These are phyloP conservation scores for Verticillium klebahnii DNA, from an alignment of 2,329 filamentous ascomycete species.

Conservation along the genomic window DNA sequence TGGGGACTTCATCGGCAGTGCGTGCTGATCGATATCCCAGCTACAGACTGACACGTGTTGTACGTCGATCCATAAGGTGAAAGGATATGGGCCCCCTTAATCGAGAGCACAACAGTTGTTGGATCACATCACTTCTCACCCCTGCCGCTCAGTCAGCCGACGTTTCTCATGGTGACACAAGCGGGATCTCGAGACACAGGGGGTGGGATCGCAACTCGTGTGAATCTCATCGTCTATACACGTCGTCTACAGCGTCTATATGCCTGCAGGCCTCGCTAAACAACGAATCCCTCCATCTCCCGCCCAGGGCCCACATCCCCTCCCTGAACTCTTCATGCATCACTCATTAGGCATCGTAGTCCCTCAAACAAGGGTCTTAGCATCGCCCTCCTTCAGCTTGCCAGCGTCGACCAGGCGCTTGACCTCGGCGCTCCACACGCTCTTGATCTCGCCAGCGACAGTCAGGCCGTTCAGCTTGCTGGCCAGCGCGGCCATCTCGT, in stretches of 20 bases:
- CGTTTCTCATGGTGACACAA: neutral
- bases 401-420: slow-evolving; percentile 74
- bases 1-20: too few species aligned
- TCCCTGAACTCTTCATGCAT: neutral
- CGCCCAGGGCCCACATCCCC: neutral
- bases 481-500: slow-evolving; percentile 83
- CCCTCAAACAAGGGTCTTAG: slow-evolving; percentile 55
- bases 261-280: neutral
- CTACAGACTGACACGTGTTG: too few species aligned
- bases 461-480: slow-evolving; percentile 75
- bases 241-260: neutral
- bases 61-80: too few species aligned
- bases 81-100: too few species aligned
- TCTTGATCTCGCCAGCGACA: slow-evolving; percentile 79
- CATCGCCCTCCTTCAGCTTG: slow-evolving; percentile 80
- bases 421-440: slow-evolving; percentile 72
- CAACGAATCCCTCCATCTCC: neutral
- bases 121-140: too few species aligned
- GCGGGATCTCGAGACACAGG: neutral
- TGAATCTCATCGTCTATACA: neutral
- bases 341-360: neutral
- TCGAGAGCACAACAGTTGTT: too few species aligned
- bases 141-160: neutral
- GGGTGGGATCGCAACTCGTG: neutral
- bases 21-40: too few species aligned